A percentile compares a stretch with the other conserved stretches of the same genome.
phyloP scores from a whole-genome alignment of 192 early-diverging fungal genomes.

The Allomyces macrogynus region DNA sequence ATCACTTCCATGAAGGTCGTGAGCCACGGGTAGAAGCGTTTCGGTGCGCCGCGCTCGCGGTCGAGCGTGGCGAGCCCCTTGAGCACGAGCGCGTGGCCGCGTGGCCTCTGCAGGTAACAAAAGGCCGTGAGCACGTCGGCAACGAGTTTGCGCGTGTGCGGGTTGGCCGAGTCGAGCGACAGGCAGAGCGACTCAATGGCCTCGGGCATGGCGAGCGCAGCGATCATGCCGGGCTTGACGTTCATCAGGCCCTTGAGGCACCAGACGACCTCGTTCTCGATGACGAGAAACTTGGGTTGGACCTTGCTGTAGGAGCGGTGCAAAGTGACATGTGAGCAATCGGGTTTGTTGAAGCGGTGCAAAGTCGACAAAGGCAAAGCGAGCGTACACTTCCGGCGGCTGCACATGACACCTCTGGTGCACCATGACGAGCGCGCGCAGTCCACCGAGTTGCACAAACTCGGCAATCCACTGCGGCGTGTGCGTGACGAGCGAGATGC shows the following conservation, averaged over 20 bases:
- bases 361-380: too few species aligned
- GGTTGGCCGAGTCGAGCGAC: conserved; percentile 52
- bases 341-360: too few species aligned
- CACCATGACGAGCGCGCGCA: too few species aligned
- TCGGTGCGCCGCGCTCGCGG: conserved; percentile 42
- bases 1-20: conserved; percentile 51
- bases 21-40: conserved; percentile 58
- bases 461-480: neutral
- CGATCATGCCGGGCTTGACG: neutral
- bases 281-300: too few species aligned
- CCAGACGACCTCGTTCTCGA: neutral
- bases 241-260: neutral
- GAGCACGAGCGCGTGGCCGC: conserved; percentile 49
- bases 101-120: conserved; percentile 56
- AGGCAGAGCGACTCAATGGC: conserved; percentile 20
- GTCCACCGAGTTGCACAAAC: neutral
- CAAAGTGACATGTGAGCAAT: too few species aligned
- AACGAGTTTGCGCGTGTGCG: conserved; percentile 49
- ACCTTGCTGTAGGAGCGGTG: too few species aligned
- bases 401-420: too few species aligned
- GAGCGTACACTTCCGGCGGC: too few species aligned
- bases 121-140: conserved; percentile 57
- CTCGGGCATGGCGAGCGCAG: neutral
- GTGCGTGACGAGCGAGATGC: neutral
- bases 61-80: conserved; percentile 38